Evolutionary conservation across 2,329 filamentous ascomycete species (phyloP).

Genomic region (Clonostachys rosea): DNA sequence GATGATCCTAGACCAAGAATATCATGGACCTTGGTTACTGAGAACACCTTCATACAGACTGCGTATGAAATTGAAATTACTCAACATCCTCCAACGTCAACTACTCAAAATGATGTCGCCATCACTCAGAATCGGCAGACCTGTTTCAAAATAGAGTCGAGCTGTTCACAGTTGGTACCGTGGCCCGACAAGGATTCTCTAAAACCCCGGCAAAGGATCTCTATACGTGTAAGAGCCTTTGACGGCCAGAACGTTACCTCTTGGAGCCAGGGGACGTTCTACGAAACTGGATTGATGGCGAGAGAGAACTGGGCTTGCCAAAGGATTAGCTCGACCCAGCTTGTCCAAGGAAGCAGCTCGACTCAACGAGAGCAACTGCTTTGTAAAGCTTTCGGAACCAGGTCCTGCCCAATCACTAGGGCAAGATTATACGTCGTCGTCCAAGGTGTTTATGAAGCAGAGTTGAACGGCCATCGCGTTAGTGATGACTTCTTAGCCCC

Average conservation of each 20-base stretch:
- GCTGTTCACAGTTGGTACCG: conserved; percentile 3
- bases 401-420: neutral
- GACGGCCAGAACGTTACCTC: conserved; percentile 3
- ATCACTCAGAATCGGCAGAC: neutral
- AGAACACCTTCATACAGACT: conserved; percentile 1
- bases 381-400: neutral
- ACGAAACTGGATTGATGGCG: neutral
- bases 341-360: neutral
- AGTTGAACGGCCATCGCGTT: neutral
- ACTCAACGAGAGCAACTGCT: neutral
- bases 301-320: neutral
- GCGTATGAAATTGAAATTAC: conserved; percentile 9
- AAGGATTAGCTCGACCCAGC: neutral
- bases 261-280: neutral
- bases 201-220: conserved; percentile 14
- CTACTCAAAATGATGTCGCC: neutral
- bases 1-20: no score
- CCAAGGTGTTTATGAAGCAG: neutral
- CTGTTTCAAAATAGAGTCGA: conserved; percentile 1
- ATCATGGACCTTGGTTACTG: no score
- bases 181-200: conserved; percentile 11
- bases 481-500: neutral
- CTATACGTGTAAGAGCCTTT: conserved; percentile 17
- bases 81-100: no score
- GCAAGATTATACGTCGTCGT: neutral